Conservation (phyloP, 2,329 filamentous ascomycete genomes). For the Stagonosporopsis vannaccii region DNA sequence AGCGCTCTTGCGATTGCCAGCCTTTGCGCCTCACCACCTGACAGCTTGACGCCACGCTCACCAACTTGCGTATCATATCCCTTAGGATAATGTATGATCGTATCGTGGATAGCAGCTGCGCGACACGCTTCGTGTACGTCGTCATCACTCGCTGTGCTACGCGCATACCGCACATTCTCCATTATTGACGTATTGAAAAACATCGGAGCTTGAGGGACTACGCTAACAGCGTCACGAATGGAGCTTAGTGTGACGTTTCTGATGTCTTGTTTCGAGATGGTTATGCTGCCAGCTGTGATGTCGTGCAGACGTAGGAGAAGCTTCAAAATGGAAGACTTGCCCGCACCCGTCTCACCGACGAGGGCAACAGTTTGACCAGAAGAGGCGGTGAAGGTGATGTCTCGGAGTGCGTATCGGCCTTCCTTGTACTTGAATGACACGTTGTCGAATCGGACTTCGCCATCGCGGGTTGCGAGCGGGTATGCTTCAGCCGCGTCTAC, state of each 20-base stretch:
- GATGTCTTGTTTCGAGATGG: slow-evolving; percentile 64
- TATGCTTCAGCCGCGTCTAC: slow-evolving; percentile 42
- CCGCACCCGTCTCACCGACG: slow-evolving; percentile 66
- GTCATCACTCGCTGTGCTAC: slow-evolving; percentile 1
- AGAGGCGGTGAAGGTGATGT: slow-evolving; percentile 56
- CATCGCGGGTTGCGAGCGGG: slow-evolving; percentile 52
- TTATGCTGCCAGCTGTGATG: slow-evolving; percentile 58
- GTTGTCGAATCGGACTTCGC: slow-evolving; percentile 59
- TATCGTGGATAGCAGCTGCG: slow-evolving; percentile 67
- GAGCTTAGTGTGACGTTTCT: slow-evolving; percentile 62
- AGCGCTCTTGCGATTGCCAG: slow-evolving; percentile 60
- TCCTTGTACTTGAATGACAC: slow-evolving; percentile 62
- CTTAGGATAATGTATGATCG: slow-evolving; percentile 69
- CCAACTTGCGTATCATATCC: slow-evolving; percentile 94
- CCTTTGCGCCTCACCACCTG: slow-evolving; percentile 88
- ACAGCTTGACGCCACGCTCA: slow-evolving; percentile 62
- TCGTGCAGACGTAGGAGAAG: slow-evolving; percentile 67
- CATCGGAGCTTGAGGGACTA: slow-evolving; percentile 67
- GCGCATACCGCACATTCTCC: slow-evolving; percentile 44
- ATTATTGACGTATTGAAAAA: slow-evolving; percentile 69
- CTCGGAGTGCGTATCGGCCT: slow-evolving; percentile 43
- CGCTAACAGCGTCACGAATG: slow-evolving; percentile 63
- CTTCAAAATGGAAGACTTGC: slow-evolving; percentile 65
- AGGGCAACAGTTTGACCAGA: slow-evolving; percentile 63
- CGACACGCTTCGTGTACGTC: slow-evolving; percentile 7